phyloP scores from a whole-genome alignment of 2,329 filamentous ascomycete genomes.

The Thielaviopsis musarum region DNA sequence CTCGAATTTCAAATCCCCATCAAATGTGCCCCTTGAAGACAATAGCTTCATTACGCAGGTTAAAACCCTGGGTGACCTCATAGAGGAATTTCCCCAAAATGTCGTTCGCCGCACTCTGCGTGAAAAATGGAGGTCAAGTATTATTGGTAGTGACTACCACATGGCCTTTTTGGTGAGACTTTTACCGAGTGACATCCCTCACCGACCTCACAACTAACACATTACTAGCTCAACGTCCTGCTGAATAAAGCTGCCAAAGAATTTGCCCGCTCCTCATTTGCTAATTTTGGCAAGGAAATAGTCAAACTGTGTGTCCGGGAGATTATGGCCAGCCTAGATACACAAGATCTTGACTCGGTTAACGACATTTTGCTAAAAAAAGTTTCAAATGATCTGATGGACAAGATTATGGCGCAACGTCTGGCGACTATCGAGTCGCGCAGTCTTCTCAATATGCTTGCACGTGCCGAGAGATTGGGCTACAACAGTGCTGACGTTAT shows the following conservation, averaged over 20 bases:
- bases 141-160: constrained; percentile 29
- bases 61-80: constrained; percentile 9
- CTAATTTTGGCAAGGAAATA: constrained; percentile 30
- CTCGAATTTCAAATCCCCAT: not conserved
- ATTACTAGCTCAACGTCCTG: constrained; percentile 25
- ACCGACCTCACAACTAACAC: not conserved
- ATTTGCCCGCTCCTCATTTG: constrained; percentile 24
- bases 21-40: not conserved
- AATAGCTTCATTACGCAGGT: not conserved
- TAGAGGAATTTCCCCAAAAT: constrained; percentile 23
- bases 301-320: constrained; percentile 24
- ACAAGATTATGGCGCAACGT: constrained; percentile 33
- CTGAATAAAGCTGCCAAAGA: constrained; percentile 27
- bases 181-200: not conserved
- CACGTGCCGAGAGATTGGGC: constrained; percentile 38
- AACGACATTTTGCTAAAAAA: constrained; percentile 35
- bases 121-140: constrained; percentile 28
- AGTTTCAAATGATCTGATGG: constrained; percentile 28
- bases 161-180: constrained; percentile 27
- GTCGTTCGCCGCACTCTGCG: constrained; percentile 26
- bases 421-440: constrained; percentile 36
- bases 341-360: constrained; percentile 25
- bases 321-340: constrained; percentile 19
- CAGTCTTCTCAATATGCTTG: constrained; percentile 38
- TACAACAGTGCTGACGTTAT: constrained; percentile 20